Evolutionary conservation across 2,329 filamentous ascomycete genomes (phyloP).

Genomic region (Colletotrichum sp.): DNA sequence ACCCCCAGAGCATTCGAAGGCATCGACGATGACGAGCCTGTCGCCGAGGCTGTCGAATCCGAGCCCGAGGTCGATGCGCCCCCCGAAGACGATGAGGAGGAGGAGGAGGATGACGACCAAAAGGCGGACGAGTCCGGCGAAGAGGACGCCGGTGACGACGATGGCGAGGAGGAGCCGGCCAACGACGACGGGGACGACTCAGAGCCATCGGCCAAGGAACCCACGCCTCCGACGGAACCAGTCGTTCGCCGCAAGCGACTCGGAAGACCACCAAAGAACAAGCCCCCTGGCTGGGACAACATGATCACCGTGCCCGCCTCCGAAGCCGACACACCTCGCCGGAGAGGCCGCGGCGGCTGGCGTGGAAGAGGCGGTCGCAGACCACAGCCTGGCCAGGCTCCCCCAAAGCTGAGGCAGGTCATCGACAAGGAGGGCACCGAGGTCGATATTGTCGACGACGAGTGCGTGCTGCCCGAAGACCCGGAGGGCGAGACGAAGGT

Average conservation of each 20-base stretch:
- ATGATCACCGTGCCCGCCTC: slow-evolving; percentile 61
- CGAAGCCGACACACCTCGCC: slow-evolving; percentile 64
- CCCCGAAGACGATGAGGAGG: slow-evolving; percentile 37
- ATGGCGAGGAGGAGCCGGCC: slow-evolving; percentile 57
- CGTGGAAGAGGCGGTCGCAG: slow-evolving; percentile 68
- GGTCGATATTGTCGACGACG: slow-evolving; percentile 89
- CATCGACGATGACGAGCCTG: slow-evolving; percentile 44
- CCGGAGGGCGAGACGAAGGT: slow-evolving; percentile 91
- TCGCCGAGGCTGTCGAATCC: slow-evolving; percentile 36
- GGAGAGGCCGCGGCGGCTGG: slow-evolving; percentile 75
- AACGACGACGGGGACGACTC: slow-evolving; percentile 47
- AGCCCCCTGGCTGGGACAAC: slow-evolving; percentile 78
- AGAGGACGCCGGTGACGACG: slow-evolving; percentile 54
- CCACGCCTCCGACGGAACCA: slow-evolving; percentile 59
- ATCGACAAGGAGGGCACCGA: slow-evolving; percentile 94
- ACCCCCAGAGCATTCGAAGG: slow-evolving; percentile 44
- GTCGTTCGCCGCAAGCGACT: slow-evolving; percentile 77
- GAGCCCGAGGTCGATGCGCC: slow-evolving; percentile 27
- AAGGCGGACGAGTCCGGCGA: slow-evolving; percentile 41
- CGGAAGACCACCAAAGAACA: slow-evolving; percentile 87
- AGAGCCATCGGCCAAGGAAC: slow-evolving; percentile 50
- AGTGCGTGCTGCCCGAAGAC: slow-evolving; percentile 88
- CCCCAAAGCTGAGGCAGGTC: slow-evolving; percentile 81
- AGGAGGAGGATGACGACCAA: slow-evolving; percentile 54
- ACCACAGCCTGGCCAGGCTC: slow-evolving; percentile 72